These are phyloP conservation scores for Pisolithus microcarpus DNA, from an alignment of 768 basidiomycete species.

Conservation along the genomic window DNA sequence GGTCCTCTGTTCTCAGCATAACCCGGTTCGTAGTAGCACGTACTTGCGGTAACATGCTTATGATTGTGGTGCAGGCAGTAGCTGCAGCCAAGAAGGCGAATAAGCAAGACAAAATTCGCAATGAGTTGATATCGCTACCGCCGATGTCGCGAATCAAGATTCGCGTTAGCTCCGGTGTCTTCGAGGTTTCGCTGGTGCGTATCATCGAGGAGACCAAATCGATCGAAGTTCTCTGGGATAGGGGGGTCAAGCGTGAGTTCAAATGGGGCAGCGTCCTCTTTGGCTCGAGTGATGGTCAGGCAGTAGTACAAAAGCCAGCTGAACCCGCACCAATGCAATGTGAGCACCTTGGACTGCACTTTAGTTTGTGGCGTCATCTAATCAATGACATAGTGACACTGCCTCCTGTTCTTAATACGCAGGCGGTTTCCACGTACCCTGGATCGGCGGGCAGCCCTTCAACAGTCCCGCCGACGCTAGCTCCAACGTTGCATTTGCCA, in stretches of 20 bases:
- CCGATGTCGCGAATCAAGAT: conserved; percentile 76
- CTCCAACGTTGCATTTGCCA: conserved; percentile 13
- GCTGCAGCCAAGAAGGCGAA: conserved; percentile 68
- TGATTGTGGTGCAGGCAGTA: conserved; percentile 43
- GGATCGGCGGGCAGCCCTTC: conserved; percentile 18
- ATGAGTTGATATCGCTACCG: conserved; percentile 63
- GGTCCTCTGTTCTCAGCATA: conserved; percentile 80
- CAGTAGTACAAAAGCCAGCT: conserved; percentile 63
- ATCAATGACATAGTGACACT: conserved; percentile 13
- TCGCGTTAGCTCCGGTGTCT: conserved; percentile 75
- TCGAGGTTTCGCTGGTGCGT: conserved; percentile 73
- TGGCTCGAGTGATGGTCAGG: conserved; percentile 60
- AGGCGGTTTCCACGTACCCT: conserved; percentile 18
- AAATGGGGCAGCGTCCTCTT: conserved; percentile 79
- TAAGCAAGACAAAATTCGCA: conserved; percentile 67
- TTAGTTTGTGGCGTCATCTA: conserved; percentile 1
- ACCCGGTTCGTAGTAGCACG: conserved; percentile 58
- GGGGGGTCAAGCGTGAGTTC: conserved; percentile 65
- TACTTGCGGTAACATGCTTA: neutral
- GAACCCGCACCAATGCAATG: conserved; percentile 44
- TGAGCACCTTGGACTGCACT: conserved; percentile 25
- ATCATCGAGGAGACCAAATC: conserved; percentile 63
- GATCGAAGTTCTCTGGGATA: conserved; percentile 79
- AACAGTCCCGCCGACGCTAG: conserved; percentile 12
- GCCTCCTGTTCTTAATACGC: conserved; percentile 6